A percentile compares a stretch with the other conserved stretches of the same genome.
Conservation (phyloP, 164 flowering plant genomes). For the Dillenia turbinata region DNA sequence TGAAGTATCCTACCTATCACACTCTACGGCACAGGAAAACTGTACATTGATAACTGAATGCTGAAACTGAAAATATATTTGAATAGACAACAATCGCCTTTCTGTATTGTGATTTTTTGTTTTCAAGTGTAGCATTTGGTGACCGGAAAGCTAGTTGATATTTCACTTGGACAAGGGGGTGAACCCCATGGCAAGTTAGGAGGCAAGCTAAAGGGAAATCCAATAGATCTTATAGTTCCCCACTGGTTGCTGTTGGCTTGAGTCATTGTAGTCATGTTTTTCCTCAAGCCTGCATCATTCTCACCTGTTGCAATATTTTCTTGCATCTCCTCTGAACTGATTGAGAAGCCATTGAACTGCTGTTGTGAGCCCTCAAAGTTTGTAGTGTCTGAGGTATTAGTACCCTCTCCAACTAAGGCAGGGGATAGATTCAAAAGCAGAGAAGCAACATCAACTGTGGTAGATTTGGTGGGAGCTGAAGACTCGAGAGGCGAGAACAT, state of each 20-base stretch:
- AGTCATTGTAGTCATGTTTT: constrained; percentile 10
- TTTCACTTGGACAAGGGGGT: constrained; percentile 60
- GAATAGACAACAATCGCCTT: constrained; percentile 3
- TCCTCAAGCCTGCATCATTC: constrained; percentile 30
- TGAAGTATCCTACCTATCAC: too few relatives aligned
- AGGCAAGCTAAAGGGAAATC: constrained; percentile 60
- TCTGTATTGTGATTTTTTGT: constrained; percentile 5
- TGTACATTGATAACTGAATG: constrained; percentile 17
- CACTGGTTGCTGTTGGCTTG: constrained; percentile 27
- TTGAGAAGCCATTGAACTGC: constrained; percentile 32
- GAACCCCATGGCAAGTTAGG: constrained; percentile 64
- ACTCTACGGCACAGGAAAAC: constrained; percentile 8
- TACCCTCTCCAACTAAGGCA: constrained; percentile 20
- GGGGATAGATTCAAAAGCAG: constrained; percentile 37
- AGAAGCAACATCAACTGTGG: constrained; percentile 33
- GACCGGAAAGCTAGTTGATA: constrained; percentile 58
- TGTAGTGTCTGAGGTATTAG: constrained; percentile 27
- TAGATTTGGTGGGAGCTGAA: constrained; percentile 27
- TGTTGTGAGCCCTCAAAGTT: constrained; percentile 36
- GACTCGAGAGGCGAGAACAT: constrained; percentile 42
- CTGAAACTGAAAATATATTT: constrained; percentile 12
- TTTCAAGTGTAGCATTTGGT: constrained; percentile 48
- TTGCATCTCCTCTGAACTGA: constrained; percentile 33
- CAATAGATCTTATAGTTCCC: constrained; percentile 33
- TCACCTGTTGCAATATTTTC: constrained; percentile 22